phyloP scores from a whole-genome alignment of 768 basidiomycete genomes.

The Leccinum subtestaceum region DNA sequence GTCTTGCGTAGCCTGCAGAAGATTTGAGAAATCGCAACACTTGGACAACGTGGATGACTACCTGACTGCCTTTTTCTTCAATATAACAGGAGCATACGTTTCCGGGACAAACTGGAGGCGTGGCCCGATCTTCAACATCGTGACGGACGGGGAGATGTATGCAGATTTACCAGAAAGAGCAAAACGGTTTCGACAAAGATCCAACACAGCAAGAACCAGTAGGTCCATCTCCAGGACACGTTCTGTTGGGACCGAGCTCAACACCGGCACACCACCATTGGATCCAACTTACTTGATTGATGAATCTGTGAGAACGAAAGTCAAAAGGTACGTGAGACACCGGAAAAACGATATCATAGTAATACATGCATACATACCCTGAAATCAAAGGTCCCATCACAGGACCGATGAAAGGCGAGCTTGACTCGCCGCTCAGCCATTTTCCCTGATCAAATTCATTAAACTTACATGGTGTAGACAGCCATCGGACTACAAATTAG shows the following conservation, averaged over 20 bases:
- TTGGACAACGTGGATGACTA: slow-evolving; percentile 18
- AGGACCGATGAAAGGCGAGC: slow-evolving; percentile 55
- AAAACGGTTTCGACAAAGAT: slow-evolving; percentile 49
- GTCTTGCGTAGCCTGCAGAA: slow-evolving; percentile 44
- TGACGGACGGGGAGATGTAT: too few relatives aligned
- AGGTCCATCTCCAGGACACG: slow-evolving; percentile 74
- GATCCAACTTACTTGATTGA: slow-evolving; percentile 52
- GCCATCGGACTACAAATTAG: slow-evolving; percentile 49
- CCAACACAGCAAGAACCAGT: slow-evolving; percentile 71
- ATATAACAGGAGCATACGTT: slow-evolving; percentile 62
- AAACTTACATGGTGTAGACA: slow-evolving; percentile 43
- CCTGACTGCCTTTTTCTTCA: slow-evolving; percentile 58
- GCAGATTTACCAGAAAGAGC: slow-evolving; percentile 46
- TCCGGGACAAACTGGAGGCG: slow-evolving; percentile 61
- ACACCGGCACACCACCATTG: not conserved
- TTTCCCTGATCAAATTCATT: not conserved
- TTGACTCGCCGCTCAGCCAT: slow-evolving; percentile 8
- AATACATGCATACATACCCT: slow-evolving; percentile 41
- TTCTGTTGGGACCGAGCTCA: slow-evolving; percentile 35
- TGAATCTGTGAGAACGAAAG: slow-evolving; percentile 44
- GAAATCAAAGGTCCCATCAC: slow-evolving; percentile 54
- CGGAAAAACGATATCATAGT: not conserved
- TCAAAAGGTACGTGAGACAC: not conserved
- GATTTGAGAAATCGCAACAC: slow-evolving; percentile 1
- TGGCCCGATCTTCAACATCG: not conserved